Percentiles rank a stretch among this genome's conserved stretches.
Evolutionary conservation across 2,329 filamentous ascomycete species (phyloP).

Genomic region (Sclerotinia borealis): DNA sequence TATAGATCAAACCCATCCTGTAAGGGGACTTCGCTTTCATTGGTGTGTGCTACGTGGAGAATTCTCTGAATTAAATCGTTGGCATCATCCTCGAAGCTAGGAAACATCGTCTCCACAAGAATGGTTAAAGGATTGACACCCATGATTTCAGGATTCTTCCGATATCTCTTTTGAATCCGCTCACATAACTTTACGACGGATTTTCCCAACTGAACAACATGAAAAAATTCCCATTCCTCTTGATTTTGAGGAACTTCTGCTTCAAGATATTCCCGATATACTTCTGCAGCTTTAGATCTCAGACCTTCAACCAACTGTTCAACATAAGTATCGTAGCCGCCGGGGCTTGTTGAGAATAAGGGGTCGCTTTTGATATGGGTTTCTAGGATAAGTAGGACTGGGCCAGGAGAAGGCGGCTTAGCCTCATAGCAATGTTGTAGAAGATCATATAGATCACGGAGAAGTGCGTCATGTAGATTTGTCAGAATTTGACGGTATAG

Average conservation of each 20-base stretch:
- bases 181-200: slow-evolving; percentile 79
- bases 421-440: slow-evolving; percentile 82
- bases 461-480: slow-evolving; percentile 70
- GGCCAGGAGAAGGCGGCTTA: slow-evolving; percentile 77
- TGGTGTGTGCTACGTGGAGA: slow-evolving; percentile 63
- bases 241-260: slow-evolving; percentile 73
- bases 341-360: slow-evolving; percentile 63
- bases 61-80: slow-evolving; percentile 79
- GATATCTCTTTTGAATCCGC: slow-evolving; percentile 87
- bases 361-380: slow-evolving; percentile 76
- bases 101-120: slow-evolving; percentile 76
- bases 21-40: slow-evolving; percentile 70
- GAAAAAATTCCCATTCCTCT: slow-evolving; percentile 82
- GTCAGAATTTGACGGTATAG: slow-evolving; percentile 70
- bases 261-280: slow-evolving; percentile 73
- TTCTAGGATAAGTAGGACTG: slow-evolving; percentile 71
- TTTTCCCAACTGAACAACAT: slow-evolving; percentile 85
- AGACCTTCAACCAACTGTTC: slow-evolving; percentile 68
- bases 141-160: slow-evolving; percentile 81
- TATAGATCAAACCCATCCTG: slow-evolving; percentile 95
- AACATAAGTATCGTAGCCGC: slow-evolving; percentile 67
- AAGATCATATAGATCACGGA: slow-evolving; percentile 83
- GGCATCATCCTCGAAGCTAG: slow-evolving; percentile 84
- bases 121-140: slow-evolving; percentile 61
- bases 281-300: slow-evolving; percentile 65